A percentile compares a stretch with the other conserved stretches of the same genome.
These are phyloP conservation scores for Pisolithus orientalis DNA, from an alignment of 768 basidiomycete genomes.

Conservation along the genomic window DNA sequence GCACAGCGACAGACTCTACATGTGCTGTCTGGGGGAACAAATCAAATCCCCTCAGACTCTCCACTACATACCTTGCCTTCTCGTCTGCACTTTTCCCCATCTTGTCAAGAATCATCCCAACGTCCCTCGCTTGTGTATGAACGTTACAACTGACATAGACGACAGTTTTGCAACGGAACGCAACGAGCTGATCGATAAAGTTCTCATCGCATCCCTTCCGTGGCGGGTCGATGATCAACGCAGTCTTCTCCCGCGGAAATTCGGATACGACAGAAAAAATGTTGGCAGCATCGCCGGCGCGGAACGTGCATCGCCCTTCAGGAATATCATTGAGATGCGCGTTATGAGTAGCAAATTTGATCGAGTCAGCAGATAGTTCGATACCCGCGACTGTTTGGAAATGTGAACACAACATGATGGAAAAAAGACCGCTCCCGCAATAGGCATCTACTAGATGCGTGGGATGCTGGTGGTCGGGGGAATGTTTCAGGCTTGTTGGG, in stretches of 20 bases:
- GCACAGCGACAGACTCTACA: slow-evolving; percentile 76
- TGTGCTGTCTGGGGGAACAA: slow-evolving; percentile 96
- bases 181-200: slow-evolving; percentile 71
- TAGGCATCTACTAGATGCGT: slow-evolving; percentile 95
- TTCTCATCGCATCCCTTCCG: slow-evolving; percentile 87
- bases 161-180: slow-evolving; percentile 59
- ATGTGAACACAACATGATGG: slow-evolving; percentile 69
- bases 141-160: slow-evolving; percentile 96
- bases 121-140: slow-evolving; percentile 86
- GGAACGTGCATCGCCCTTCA: slow-evolving; percentile 54
- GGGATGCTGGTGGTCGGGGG: slow-evolving; percentile 21
- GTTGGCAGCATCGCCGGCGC: slow-evolving; percentile 76
- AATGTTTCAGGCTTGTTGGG: slow-evolving; percentile 16
- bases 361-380: slow-evolving; percentile 72
- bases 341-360: slow-evolving; percentile 62
- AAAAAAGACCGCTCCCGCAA: slow-evolving; percentile 86
- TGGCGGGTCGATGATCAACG: slow-evolving; percentile 83
- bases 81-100: slow-evolving; percentile 32
- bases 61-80: slow-evolving; percentile 60
- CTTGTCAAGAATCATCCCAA: slow-evolving; percentile 60
- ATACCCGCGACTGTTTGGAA: slow-evolving; percentile 83
- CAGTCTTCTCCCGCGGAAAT: slow-evolving; percentile 64
- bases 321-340: slow-evolving; percentile 58
- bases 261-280: slow-evolving; percentile 66
- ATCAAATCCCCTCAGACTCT: slow-evolving; percentile 86